Percentiles rank a stretch among this genome's conserved stretches.
phyloP scores from a whole-genome alignment of 176 grass and related monocot genomes.

The Tillandsia fasciculata region DNA sequence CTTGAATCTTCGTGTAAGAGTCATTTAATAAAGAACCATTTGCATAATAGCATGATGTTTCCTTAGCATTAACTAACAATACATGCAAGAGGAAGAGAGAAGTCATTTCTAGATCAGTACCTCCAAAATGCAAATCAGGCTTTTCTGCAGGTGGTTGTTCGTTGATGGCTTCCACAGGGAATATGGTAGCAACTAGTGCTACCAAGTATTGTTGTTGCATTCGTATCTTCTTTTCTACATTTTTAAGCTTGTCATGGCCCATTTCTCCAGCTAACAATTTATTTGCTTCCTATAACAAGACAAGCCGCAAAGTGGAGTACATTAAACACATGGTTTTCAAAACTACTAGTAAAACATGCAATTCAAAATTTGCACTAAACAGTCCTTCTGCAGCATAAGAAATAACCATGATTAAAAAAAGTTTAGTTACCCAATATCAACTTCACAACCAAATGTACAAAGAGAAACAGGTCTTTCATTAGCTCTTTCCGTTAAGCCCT shows the following conservation, averaged over 20 bases:
- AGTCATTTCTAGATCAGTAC: slow-evolving; percentile 28
- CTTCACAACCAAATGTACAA: not conserved
- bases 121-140: slow-evolving; percentile 26
- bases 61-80: not conserved
- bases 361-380: not conserved
- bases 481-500: not conserved
- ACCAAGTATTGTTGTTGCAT: slow-evolving; percentile 72
- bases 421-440: not conserved
- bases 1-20: not conserved
- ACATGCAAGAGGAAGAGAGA: slow-evolving; percentile 9
- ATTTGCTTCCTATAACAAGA: slow-evolving; percentile 47
- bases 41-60: not conserved
- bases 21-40: not conserved
- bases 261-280: slow-evolving; percentile 53
- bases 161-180: slow-evolving; percentile 55
- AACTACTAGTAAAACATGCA: not conserved
- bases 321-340: not conserved
- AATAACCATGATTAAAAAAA: not conserved
- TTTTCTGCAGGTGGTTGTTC: slow-evolving; percentile 43
- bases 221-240: slow-evolving; percentile 28
- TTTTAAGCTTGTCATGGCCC: slow-evolving; percentile 50
- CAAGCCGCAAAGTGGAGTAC: not conserved
- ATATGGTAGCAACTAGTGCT: slow-evolving; percentile 47
- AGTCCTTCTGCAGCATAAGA: not conserved
- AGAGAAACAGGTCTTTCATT: not conserved